Base-by-base conservation (phyloP, 805 yeast species). In the Candida broadrunensis region DNA sequence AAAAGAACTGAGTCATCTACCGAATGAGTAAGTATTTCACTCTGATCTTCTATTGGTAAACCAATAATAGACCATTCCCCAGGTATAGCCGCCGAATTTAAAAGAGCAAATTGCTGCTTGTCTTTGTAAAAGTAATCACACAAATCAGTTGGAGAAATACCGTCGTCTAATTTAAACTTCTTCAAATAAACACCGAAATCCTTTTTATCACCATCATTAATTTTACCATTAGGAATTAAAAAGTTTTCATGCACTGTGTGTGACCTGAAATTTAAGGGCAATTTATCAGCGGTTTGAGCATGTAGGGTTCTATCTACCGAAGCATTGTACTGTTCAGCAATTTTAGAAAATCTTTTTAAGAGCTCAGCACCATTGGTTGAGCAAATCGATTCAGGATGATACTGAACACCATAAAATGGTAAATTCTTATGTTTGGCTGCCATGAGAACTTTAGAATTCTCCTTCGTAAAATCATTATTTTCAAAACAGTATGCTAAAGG, bases 301-400 rank as follows among this genome's bases (percentile, higher is more conserved):
- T 35, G 43, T 49, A 52, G 54, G 52, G 39, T 20, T 38, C 43
- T 19, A 17, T 40, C 19, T 2, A 34, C 29, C 35, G 38, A 13
- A 17, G 21, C 23, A 41, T 73, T 71, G 56, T 57, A 70, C 3
- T 48, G 39, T 3, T 40, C 33, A 3, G 85, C 81, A 13, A 77
- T 43, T 0, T 33, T 23, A 72, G 83, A 79, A 56, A 91, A 91
- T 55, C 85, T 86, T 8, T 51, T 47, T 3, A 90, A 60, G 38
- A 93, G 58, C 9, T 58, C 52, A 2, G 55, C 70, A 2, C 99
- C 99, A 35, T 65, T 51, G 12, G 72, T 67, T 0, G 97, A 88
- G 51, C 96, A 88, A 30, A 91, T 80, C 1, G 97, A 88, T 55
- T 93, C 99, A 0, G 99, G 99, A 55, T 93, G 99, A 55, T 90